Percentiles rank a stretch among this genome's conserved stretches.
Evolutionary conservation across 352 stramenopile genomes (phyloP).

Genomic region (Globisporangium paroecandrum): DNA sequence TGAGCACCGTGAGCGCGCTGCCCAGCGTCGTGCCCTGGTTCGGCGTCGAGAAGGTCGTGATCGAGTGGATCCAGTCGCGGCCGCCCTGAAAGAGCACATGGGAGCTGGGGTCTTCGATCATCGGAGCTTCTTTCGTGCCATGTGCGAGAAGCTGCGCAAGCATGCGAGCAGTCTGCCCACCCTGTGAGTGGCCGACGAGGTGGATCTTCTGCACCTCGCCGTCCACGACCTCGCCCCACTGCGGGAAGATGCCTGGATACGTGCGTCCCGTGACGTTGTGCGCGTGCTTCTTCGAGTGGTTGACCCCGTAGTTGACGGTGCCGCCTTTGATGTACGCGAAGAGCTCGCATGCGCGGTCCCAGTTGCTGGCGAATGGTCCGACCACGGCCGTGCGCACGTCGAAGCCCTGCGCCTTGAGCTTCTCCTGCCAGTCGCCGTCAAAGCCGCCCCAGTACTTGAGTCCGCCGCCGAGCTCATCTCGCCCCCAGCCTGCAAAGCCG

Average conservation of each 20-base stretch:
- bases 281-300: conserved; percentile 27
- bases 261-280: conserved; percentile 29
- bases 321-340: conserved; percentile 47
- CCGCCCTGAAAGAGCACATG: conserved; percentile 26
- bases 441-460: conserved; percentile 37
- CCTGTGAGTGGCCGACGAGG: conserved; percentile 38
- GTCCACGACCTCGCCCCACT: conserved; percentile 34
- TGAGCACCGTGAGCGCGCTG: conserved; percentile 18
- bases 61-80: conserved; percentile 33
- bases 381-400: conserved; percentile 30
- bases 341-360: conserved; percentile 49
- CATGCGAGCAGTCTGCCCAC: conserved; percentile 39
- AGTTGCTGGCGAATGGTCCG: conserved; percentile 37
- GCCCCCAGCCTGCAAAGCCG: conserved; percentile 34
- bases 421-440: conserved; percentile 31
- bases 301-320: conserved; percentile 36
- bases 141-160: conserved; percentile 37
- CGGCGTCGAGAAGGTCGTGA: conserved; percentile 25
- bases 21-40: conserved; percentile 29
- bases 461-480: conserved; percentile 29
- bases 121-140: conserved; percentile 26
- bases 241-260: conserved; percentile 32
- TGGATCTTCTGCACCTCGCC: conserved; percentile 41
- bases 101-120: conserved; percentile 22
- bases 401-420: conserved; percentile 29